Base-by-base conservation (phyloP, 1,284 basidiomycete species). In the Boletellus dicymbophilus region DNA sequence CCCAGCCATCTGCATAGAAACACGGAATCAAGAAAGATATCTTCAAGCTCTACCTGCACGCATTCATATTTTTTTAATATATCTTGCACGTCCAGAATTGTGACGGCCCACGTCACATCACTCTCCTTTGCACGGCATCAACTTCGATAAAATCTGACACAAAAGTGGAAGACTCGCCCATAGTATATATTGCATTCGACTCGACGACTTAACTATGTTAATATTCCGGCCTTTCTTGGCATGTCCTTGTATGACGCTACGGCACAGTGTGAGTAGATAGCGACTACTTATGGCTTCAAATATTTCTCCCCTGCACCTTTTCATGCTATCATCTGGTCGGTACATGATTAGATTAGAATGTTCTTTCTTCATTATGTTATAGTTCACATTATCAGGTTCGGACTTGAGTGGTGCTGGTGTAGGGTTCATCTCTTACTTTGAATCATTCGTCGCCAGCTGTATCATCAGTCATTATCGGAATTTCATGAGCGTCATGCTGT, bases 161-260 rank as follows among this genome's bases (percentile, higher is more conserved):
- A n/a, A n/a, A n/a, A n/a, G n/a, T n/a, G 58, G 65, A 68, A 51
- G 37, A 36, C 22, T 50, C 41, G 39, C 44, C 37, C n/a, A n/a
- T n/a, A n/a, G n/a, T 66, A 68, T 63, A 54, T 67, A 68, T 67
- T 55, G 48, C 56, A 49, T 43, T 63, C 53, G 52, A 48, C 30
- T 49, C 50, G 36, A 42, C 48, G 33, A 51, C 49, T 61, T 56
- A 64, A 31, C 44, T 65, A 63, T 63, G 53, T 48, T 68, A 57
- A 63, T 63, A 57, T 66, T 45, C 20, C 48, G 48, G 40, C 37
- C 53, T 46, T 42, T 52, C 47, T 46, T 45, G 38, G 49, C 46
- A 49, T 33, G 49, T 26, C 48, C 40, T 46, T 48, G 28, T 39
- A 38, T 50, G 53, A 53, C 51, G 22, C 49, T 31, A 40, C 42